Evolutionary conservation across 2,329 filamentous ascomycete species (phyloP), one percentile per base, ranked within the genome.

Genomic region (Alternaria rosae): DNA sequence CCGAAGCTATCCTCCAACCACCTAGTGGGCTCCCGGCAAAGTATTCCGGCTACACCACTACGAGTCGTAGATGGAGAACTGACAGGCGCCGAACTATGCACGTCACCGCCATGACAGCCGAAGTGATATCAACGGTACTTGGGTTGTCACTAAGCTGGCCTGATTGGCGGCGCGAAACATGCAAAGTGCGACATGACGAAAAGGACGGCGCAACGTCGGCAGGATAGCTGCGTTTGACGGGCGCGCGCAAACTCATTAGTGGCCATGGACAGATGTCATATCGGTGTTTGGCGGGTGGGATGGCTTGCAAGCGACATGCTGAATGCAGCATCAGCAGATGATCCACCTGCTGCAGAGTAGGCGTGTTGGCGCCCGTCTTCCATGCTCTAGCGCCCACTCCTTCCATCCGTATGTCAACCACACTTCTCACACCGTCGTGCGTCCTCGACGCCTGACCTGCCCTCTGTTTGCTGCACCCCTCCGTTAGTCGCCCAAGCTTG

Each of bases 361-460:
- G 50, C 20, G 43, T 35, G 44, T 41, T 9, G 51, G 20, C 58
- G 45, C 48, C 35, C 23, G 45, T 56, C 35, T 32, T 47, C 43
- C 7, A 35, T n/a, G 26, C 23, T 44, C 53, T 64, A 61, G 61
- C 61, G 61, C 57, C 57, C 30, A 28, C 20, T 35, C 26, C 17
- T 51, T 52, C 28, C 28, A 51, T 51, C 23, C 28, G 25, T 25
- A 57, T 57, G 54, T 57, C 25, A 35, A 61, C 41, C 53, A 38
- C 47, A n/a, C 47, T 51, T 38, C 51, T 54, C 59, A 48, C 59
- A 53, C 59, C 55, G 55, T 53, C 55, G 41, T 47, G 59, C 47
- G 44, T 28, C 53, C 47, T 59, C 38, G 58, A 57, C 58, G 28
- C 62, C 62, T 61, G 62, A 51, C 47, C 54, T 47, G 59, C 47